Evolutionary conservation across 2,329 filamentous ascomycete genomes (phyloP).

Genomic region (Ophiostoma novo-ulmi): DNA sequence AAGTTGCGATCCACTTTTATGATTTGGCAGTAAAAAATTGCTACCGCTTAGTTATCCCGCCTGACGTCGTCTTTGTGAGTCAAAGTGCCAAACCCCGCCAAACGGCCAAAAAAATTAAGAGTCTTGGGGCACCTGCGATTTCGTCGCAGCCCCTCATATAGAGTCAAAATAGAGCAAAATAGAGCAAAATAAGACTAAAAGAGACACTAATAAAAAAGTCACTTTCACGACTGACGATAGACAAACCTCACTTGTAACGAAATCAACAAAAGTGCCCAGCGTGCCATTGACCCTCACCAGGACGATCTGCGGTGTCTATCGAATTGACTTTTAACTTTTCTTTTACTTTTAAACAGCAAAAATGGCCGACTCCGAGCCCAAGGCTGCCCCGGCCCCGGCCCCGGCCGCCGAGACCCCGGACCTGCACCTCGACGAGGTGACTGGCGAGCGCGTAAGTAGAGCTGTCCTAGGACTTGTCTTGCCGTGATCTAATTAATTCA

Average conservation of each 20-base stretch:
- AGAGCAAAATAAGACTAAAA: conserved; percentile 10
- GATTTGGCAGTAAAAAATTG: conserved; percentile 5
- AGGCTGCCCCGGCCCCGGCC: conserved; percentile 18
- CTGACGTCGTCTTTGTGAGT: conserved; percentile 21
- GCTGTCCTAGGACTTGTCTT: background rate
- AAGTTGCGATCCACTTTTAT: background rate
- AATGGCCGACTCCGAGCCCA: conserved; percentile 26
- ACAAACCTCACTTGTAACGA: background rate
- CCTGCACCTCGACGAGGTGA: conserved; percentile 83
- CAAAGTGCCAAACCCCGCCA: conserved; percentile 25
- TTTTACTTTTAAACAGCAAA: background rate
- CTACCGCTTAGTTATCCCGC: conserved; percentile 6
- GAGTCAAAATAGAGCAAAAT: conserved; percentile 13
- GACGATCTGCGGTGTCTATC: background rate
- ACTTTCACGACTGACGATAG: background rate
- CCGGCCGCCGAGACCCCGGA: conserved; percentile 35
- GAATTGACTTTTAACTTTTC: background rate
- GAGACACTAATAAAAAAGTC: conserved; percentile 3
- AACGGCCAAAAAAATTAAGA: conserved; percentile 13
- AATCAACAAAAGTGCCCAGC: background rate
- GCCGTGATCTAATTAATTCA: background rate
- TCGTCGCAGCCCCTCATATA: conserved; percentile 19
- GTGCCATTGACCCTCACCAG: conserved; percentile 1
- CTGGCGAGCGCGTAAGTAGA: conserved; percentile 60
- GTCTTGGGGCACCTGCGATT: conserved; percentile 4